Base-by-base conservation (phyloP, 2,329 filamentous ascomycete species). In the Colletotrichum magnum region DNA sequence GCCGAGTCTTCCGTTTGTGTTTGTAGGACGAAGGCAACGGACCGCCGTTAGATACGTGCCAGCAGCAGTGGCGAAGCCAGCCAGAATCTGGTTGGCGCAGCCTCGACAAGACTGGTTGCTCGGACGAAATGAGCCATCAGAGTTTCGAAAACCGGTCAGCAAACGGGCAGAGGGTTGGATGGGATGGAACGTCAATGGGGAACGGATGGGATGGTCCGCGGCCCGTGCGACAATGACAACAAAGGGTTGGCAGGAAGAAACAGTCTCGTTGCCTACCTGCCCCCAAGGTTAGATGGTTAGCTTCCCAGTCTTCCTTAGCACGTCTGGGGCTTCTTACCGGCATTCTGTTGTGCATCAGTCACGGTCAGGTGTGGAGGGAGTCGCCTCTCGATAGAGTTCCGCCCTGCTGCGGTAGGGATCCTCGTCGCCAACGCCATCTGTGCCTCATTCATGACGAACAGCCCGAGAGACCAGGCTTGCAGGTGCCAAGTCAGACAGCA, bases 141-240 rank as follows among this genome's bases (percentile, higher is more conserved):
- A 43, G 62, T 60, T 60, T 65, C 51, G 66, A 45, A 56, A 60
- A 39, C 50, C 43, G 45, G 66, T 60, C 18, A 61, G 66, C 43
- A 64, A 54, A 68, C 63, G 56, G 41, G 53, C 36, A 21, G 51
- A 47, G 24, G 56, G 48, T 58, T 51, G 58, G 58, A 61, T 62
- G 4, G 26, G 48, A 26, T 36, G 12, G 47, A 24, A 50, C 47
- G 47, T 50, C 10, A 36, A 52, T 54, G 57, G 50, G 57, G 50
- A 32, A 45, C 26, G 36, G 26, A 65, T 67, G 56, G 51, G 56
- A 66, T 66, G 62, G 45, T n/a, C 45, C 24, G 67, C 51, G 63
- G 67, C 57, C 67, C 67, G 67, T 69, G 67, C 67, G 62, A 52
- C n/a, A 57, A 50, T 58, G 56, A 47, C 57, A 67, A 66, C 45